Evolutionary conservation across 495 filamentous ascomycete species (phyloP), one percentile per base, ranked within the genome.

Genomic region (Apiosordaria backusii): DNA sequence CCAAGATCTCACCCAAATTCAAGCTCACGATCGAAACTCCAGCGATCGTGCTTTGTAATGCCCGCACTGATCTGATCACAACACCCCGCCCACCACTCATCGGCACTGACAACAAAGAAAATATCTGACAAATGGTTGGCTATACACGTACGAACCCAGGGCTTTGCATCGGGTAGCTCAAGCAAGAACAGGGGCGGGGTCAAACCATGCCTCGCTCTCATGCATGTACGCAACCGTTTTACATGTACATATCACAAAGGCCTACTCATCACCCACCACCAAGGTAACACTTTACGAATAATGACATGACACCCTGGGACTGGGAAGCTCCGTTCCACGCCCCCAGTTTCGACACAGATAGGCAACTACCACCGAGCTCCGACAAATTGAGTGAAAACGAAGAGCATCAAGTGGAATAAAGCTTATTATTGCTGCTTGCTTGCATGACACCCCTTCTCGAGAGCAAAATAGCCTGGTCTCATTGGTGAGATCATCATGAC

Each of bases 401-500:
- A 45, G 3, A n/a, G n/a, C n/a, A n/a, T n/a, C n/a, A n/a, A n/a
- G n/a, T n/a, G n/a, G n/a, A n/a, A n/a, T n/a, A 45, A 45, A 45
- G 35, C n/a, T n/a, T n/a, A 45, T 13, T 13, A 15, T 35, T 35
- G 1, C 3, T 35, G 3, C 29, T 35, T 5, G 29, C 29, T 35
- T 35, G 29, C 29, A 35, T 35, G 29, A 35, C 29, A 35, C 29
- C 2, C 29, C 29, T 10, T 35, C 10, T 10, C 5, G 29, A 10
- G 29, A 6, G 1, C 35, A 45, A 15, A 45, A 45, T 2, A 45
- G 35, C 45, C 4, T 55, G n/a, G 24, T 68, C 64, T 57, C 60
- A 71, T 71, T 73, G 71, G 69, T 71, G 71, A 73, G 63, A 65
- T 73, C 65, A 71, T 68, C 13, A 63, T 67, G 67, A 69, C 63